phyloP scores from a whole-genome alignment of 129 eudicot species.

The Solidago caesia region DNA sequence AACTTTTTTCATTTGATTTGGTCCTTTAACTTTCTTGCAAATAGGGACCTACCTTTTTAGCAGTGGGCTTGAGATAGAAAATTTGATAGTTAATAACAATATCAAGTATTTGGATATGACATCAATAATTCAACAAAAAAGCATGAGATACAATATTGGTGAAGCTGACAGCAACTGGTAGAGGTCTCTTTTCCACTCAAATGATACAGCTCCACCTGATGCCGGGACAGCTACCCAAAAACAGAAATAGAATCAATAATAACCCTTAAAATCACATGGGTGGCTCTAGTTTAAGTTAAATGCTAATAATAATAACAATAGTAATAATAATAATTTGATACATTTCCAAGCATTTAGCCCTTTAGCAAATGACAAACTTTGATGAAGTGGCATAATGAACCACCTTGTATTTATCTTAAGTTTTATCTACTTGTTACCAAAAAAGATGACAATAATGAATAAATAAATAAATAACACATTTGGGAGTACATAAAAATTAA shows the following conservation, averaged over 20 bases:
- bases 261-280: slow-evolving; percentile 7
- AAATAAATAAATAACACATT: too few relatives aligned
- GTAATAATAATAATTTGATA: slow-evolving; percentile 14
- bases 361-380: too few relatives aligned
- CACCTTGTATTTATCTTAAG: too few relatives aligned
- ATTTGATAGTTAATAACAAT: background rate
- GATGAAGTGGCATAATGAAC: too few relatives aligned
- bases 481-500: too few relatives aligned
- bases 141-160: background rate
- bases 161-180: slow-evolving; percentile 71
- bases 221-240: slow-evolving; percentile 42
- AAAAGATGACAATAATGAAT: too few relatives aligned
- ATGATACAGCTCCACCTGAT: slow-evolving; percentile 52
- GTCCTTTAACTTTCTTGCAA: too few relatives aligned
- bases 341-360: too few relatives aligned
- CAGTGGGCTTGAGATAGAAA: too few relatives aligned
- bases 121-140: background rate
- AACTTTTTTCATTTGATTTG: too few relatives aligned
- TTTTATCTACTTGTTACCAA: too few relatives aligned
- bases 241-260: background rate
- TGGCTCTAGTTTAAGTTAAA: background rate
- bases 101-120: background rate
- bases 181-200: slow-evolving; percentile 94
- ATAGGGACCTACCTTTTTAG: too few relatives aligned
- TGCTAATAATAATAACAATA: background rate